A percentile compares a stretch with the other conserved stretches of the same genome.
phyloP scores from a whole-genome alignment of 2,329 filamentous ascomycete species.

The Graphilbum fragrans region DNA sequence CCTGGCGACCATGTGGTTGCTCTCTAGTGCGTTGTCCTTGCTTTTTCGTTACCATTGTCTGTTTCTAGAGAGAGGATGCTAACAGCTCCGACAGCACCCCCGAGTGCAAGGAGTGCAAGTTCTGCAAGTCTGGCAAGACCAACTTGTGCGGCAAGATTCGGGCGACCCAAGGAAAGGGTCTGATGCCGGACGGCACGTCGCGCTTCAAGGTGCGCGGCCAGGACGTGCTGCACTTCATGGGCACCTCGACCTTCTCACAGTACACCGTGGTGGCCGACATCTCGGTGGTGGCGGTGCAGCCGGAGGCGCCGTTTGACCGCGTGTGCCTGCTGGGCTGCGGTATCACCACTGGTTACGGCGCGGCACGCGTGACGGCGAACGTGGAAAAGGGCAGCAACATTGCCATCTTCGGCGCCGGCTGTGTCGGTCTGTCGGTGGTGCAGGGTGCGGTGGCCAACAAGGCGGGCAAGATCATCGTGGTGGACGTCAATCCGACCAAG shows the following conservation, averaged over 20 bases:
- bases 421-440: conserved; percentile 88
- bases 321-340: conserved; percentile 94
- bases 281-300: conserved; percentile 81
- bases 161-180: conserved; percentile 85
- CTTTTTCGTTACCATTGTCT: too few relatives aligned
- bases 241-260: conserved; percentile 95
- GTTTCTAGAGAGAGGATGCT: background rate
- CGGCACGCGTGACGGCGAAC: conserved; percentile 83
- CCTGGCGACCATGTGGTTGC: conserved; percentile 80
- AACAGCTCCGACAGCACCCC: conserved; percentile 54
- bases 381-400: conserved; percentile 83
- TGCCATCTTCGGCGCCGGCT: conserved; percentile 90
- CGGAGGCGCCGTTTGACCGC: conserved; percentile 85
- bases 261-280: conserved; percentile 99
- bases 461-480: conserved; percentile 63
- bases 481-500: conserved; percentile 74
- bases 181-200: conserved; percentile 94
- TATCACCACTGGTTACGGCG: conserved; percentile 97
- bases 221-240: conserved; percentile 97
- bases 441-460: conserved; percentile 84
- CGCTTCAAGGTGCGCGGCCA: conserved; percentile 93
- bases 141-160: conserved; percentile 99
- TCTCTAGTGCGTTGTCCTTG: conserved; percentile 56
- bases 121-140: conserved; percentile 99
- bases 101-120: conserved; percentile 96